These are phyloP conservation scores for Pichia nanzhaoensis DNA, from an alignment of 805 yeast species.

Conservation along the genomic window DNA sequence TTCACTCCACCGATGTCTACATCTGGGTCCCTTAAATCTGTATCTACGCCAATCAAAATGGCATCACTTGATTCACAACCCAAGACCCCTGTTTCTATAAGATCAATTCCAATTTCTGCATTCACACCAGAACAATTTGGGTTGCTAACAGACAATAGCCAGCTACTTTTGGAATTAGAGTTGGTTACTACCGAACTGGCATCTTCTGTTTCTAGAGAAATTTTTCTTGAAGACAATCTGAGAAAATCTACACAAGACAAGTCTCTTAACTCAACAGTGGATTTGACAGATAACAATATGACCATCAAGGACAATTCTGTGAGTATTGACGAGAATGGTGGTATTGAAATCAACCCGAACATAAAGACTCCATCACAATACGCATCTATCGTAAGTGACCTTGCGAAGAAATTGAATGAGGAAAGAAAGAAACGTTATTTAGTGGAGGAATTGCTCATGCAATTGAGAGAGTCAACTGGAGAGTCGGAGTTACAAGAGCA, in stretches of 20 bases:
- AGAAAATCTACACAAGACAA: not conserved
- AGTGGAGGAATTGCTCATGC: conserved; percentile 62
- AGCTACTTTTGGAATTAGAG: conserved; percentile 56
- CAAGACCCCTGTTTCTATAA: conserved; percentile 10
- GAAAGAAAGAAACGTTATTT: conserved; percentile 62
- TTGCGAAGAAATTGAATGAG: conserved; percentile 52
- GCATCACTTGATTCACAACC: conserved; percentile 2
- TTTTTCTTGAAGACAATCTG: conserved; percentile 41
- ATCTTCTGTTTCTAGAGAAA: conserved; percentile 62
- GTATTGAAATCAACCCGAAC: conserved; percentile 1
- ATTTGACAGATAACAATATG: not conserved
- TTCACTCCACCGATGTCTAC: not conserved
- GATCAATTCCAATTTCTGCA: conserved; percentile 3
- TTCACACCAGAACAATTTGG: conserved; percentile 58
- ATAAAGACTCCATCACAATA: conserved; percentile 26
- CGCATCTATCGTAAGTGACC: conserved; percentile 39
- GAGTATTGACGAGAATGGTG: conserved; percentile 19
- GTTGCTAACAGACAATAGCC: conserved; percentile 51
- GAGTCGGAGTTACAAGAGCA: conserved; percentile 47
- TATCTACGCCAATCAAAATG: not conserved
- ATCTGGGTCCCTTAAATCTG: not conserved
- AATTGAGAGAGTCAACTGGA: conserved; percentile 43
- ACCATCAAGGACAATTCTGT: conserved; percentile 1
- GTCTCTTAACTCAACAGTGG: not conserved
- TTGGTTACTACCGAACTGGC: conserved; percentile 68